These are phyloP conservation scores for Candida vaughaniae DNA, from an alignment of 805 yeast genomes.

Conservation along the genomic window DNA sequence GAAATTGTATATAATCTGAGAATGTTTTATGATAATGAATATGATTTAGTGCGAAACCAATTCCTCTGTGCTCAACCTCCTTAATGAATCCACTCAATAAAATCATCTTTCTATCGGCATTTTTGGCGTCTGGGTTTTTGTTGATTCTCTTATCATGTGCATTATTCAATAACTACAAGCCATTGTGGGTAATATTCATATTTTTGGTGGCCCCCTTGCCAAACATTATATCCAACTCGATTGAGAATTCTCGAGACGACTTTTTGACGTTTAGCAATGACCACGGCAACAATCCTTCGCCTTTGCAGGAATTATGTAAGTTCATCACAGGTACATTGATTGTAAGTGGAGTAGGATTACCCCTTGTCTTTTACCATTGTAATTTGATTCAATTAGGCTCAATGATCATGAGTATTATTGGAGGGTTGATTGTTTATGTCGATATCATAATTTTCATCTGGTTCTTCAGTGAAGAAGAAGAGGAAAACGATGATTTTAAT, in stretches of 20 bases:
- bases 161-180: constrained; percentile 40
- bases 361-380: constrained; percentile 40
- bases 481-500: constrained; percentile 45
- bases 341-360: constrained; percentile 46
- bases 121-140: constrained; percentile 45
- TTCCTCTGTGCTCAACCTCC: too few relatives aligned
- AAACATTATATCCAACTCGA: constrained; percentile 36
- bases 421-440: constrained; percentile 45
- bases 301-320: constrained; percentile 40
- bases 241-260: constrained; percentile 40
- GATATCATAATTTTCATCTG: constrained; percentile 45
- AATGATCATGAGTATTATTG: constrained; percentile 42
- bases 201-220: constrained; percentile 47
- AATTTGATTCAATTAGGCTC: constrained; percentile 37
- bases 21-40: too few relatives aligned
- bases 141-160: constrained; percentile 46
- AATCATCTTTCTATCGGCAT: constrained; percentile 45
- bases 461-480: constrained; percentile 47
- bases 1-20: too few relatives aligned
- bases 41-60: too few relatives aligned
- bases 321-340: constrained; percentile 39
- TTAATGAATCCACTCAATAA: constrained; percentile 46
- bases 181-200: constrained; percentile 42
- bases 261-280: constrained; percentile 44
- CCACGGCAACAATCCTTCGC: constrained; percentile 34